These are phyloP conservation scores for Clonostachys rhizophaga DNA, from an alignment of 2,329 filamentous ascomycete genomes.

Conservation along the genomic window DNA sequence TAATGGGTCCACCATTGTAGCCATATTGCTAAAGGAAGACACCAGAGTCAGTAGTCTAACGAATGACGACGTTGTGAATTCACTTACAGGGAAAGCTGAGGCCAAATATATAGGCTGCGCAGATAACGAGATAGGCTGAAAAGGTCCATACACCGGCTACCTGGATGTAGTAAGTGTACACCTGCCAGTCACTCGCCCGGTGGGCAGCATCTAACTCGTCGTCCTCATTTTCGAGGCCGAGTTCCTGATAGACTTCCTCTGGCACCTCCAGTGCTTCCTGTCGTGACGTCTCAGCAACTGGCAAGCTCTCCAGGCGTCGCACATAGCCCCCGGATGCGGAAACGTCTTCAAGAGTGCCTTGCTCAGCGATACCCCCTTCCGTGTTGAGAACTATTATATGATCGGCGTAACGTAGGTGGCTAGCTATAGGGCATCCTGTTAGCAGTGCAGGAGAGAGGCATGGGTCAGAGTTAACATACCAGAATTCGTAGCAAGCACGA, in stretches of 20 bases:
- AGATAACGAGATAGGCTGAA: slow-evolving; percentile 1
- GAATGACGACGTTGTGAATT: background rate
- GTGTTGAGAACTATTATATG: slow-evolving; percentile 3
- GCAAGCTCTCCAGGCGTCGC: background rate
- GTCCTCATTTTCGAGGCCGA: background rate
- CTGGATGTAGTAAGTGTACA: slow-evolving; percentile 4
- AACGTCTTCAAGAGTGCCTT: slow-evolving; percentile 2
- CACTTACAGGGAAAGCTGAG: slow-evolving; percentile 2
- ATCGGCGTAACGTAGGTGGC: slow-evolving; percentile 3
- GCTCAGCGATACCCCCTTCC: slow-evolving; percentile 1
- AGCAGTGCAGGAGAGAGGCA: background rate
- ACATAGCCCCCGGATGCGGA: background rate
- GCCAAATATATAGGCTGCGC: background rate
- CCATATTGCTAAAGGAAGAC: slow-evolving; percentile 1
- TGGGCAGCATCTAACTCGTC: slow-evolving; percentile 3
- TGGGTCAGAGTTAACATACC: background rate
- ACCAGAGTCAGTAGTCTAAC: too few relatives aligned
- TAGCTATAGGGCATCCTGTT: background rate
- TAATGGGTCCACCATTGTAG: slow-evolving; percentile 12
- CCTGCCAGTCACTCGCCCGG: slow-evolving; percentile 4
- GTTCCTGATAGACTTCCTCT: background rate
- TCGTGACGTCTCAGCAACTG: background rate
- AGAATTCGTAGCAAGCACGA: slow-evolving; percentile 4
- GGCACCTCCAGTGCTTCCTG: background rate
- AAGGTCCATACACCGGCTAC: slow-evolving; percentile 1